Conservation (phyloP, 2,329 filamentous ascomycete species). For the Trichothecium roseum region DNA sequence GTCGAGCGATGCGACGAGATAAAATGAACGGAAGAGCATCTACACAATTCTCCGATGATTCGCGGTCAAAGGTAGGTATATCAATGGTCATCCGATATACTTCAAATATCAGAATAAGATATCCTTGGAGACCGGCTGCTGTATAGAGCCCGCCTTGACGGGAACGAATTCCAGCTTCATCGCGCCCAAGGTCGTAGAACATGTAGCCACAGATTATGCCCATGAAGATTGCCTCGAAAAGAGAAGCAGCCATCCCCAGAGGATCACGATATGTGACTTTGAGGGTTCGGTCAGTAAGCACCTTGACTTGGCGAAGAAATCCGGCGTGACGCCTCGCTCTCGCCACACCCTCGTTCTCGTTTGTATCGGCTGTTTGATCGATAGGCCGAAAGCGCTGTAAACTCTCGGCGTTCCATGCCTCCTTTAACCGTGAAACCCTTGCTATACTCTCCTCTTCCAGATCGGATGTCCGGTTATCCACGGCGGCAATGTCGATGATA, state of each 20-base stretch:
- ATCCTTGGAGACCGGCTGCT: slow-evolving; percentile 61
- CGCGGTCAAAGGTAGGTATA: slow-evolving; percentile 66
- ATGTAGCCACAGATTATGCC: slow-evolving; percentile 63
- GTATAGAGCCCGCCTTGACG: slow-evolving; percentile 65
- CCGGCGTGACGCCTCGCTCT: slow-evolving; percentile 34
- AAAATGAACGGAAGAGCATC: slow-evolving; percentile 59
- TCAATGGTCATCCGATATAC: slow-evolving; percentile 66
- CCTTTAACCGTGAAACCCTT: slow-evolving; percentile 51
- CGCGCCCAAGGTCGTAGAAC: slow-evolving; percentile 54
- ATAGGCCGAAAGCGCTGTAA: slow-evolving; percentile 13
- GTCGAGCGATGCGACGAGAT: slow-evolving; percentile 56
- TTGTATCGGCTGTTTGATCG: slow-evolving; percentile 1
- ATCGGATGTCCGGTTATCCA: slow-evolving; percentile 61
- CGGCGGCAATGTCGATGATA: slow-evolving; percentile 62
- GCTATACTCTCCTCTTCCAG: slow-evolving; percentile 48
- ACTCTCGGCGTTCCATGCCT: slow-evolving; percentile 42
- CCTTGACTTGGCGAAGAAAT: slow-evolving; percentile 51
- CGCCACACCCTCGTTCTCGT: background rate
- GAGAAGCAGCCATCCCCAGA: slow-evolving; percentile 60
- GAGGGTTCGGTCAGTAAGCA: slow-evolving; percentile 59
- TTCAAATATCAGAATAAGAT: slow-evolving; percentile 67
- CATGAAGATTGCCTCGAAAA: slow-evolving; percentile 62
- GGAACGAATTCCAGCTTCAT: slow-evolving; percentile 62
- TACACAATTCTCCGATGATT: slow-evolving; percentile 63
- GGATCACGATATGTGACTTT: slow-evolving; percentile 68